Evolutionary conservation across 495 filamentous ascomycete genomes (phyloP).

Genomic region (Massariosphaeria phaeospora): DNA sequence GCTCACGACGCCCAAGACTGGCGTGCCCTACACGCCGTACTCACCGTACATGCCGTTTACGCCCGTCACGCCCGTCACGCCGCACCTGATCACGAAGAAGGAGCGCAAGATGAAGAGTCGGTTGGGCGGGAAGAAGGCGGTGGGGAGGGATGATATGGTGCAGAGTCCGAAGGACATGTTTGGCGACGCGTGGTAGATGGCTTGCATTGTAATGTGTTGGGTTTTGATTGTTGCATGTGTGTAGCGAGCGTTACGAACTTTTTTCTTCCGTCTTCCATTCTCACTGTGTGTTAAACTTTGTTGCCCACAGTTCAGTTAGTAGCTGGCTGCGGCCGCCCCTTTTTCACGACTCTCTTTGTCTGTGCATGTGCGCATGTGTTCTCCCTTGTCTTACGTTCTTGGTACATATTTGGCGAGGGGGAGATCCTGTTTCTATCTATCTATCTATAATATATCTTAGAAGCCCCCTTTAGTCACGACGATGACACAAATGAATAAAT

Average conservation of each 20-base stretch:
- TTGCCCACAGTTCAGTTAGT: neutral
- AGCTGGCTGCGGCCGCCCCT: neutral
- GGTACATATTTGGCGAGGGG: neutral
- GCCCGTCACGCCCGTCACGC: constrained; percentile 82
- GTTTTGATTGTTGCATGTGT: neutral
- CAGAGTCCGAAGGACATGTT: constrained; percentile 55
- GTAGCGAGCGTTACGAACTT: too few species aligned
- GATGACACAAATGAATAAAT: too few species aligned
- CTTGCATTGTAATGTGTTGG: neutral
- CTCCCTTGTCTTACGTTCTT: neutral
- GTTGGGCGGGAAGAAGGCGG: constrained; percentile 53
- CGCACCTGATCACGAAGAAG: constrained; percentile 63
- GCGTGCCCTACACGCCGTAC: constrained; percentile 72
- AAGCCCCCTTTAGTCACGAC: too few species aligned
- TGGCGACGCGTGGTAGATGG: constrained; percentile 41
- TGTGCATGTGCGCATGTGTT: neutral
- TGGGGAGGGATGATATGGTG: constrained; percentile 54
- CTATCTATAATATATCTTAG: too few species aligned
- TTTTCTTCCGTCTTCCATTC: too few species aligned
- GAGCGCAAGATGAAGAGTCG: constrained; percentile 66
- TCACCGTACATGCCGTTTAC: constrained; percentile 89
- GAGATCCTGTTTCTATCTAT: neutral
- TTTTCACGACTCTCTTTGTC: neutral
- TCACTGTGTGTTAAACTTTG: neutral
- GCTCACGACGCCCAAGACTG: constrained; percentile 62